Evolutionary conservation across 139 green algal genomes (phyloP).

Genomic region (Chlamydomonas urium): DNA sequence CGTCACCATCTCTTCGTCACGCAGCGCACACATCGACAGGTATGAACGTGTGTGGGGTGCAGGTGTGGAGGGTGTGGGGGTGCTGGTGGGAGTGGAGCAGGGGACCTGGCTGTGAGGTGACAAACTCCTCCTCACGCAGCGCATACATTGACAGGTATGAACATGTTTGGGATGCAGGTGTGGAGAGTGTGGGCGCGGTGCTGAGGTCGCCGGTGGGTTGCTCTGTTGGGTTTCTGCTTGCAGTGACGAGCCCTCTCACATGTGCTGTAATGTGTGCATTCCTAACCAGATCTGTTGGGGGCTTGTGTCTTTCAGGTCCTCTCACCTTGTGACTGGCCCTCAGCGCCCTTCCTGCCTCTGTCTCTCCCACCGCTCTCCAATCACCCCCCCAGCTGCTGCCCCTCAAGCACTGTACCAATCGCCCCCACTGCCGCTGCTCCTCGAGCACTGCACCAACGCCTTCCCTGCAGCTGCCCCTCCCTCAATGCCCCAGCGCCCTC

Average conservation of each 20-base stretch:
- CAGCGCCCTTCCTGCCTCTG: too few species aligned
- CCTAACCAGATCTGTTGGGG: too few species aligned
- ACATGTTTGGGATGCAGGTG: neutral
- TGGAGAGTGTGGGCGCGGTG: neutral
- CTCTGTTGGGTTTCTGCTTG: too few species aligned
- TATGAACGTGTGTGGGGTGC: too few species aligned
- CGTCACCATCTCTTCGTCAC: conserved; percentile 54
- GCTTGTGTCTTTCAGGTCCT: too few species aligned
- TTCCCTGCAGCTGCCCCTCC: neutral
- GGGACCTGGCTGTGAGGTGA: neutral
- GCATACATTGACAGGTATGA: neutral
- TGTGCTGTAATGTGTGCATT: too few species aligned
- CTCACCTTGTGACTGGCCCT: too few species aligned
- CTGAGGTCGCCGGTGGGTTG: too few species aligned
- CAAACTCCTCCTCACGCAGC: neutral
- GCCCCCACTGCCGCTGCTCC: neutral
- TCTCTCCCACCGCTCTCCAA: too few species aligned
- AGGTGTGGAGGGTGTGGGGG: neutral
- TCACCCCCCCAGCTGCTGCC: too few species aligned
- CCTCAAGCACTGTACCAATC: too few species aligned
- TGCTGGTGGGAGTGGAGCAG: neutral
- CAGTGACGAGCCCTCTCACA: too few species aligned
- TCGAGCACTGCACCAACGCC: neutral
- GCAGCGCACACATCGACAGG: conserved; percentile 57
- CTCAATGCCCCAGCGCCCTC: neutral